Percentiles rank a stretch among this genome's conserved stretches.
phyloP scores from a whole-genome alignment of 2,329 filamentous ascomycete species.

The Phaeoacremonium minimum region DNA sequence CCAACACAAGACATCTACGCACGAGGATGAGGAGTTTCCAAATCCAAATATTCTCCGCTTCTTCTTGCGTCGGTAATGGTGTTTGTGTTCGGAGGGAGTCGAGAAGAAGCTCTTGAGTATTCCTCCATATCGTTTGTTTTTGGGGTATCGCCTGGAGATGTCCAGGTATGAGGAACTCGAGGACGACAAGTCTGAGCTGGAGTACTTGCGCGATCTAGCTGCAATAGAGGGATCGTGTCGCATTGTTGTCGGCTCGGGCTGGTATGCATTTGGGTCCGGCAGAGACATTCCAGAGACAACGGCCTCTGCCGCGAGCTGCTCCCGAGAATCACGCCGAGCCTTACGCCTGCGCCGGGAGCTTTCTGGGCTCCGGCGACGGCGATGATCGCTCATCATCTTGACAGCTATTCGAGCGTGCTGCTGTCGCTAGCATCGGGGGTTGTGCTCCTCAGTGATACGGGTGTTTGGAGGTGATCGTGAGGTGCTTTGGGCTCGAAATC shows the following conservation, averaged over 20 bases:
- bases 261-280: slow-evolving; percentile 6
- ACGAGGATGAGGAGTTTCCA: slow-evolving; percentile 62
- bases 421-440: slow-evolving; percentile 7
- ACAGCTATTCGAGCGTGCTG: slow-evolving; percentile 10
- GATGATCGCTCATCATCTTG: slow-evolving; percentile 50
- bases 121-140: slow-evolving; percentile 43
- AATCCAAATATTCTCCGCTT: slow-evolving; percentile 49
- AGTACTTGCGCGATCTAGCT: slow-evolving; percentile 10
- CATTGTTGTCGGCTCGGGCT: slow-evolving; percentile 5
- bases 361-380: slow-evolving; percentile 53
- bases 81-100: slow-evolving; percentile 50
- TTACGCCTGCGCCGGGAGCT: slow-evolving; percentile 48
- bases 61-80: slow-evolving; percentile 30
- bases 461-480: no score
- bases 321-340: slow-evolving; percentile 34
- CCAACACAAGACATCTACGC: slow-evolving; percentile 35
- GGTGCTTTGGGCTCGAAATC: no score
- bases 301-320: slow-evolving; percentile 24
- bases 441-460: no score
- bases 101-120: slow-evolving; percentile 61
- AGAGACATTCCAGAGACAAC: no score
- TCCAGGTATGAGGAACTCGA: slow-evolving; percentile 57
- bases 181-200: slow-evolving; percentile 37
- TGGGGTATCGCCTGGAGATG: slow-evolving; percentile 53
- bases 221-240: slow-evolving; percentile 23